Evolutionary conservation across 2,329 filamentous ascomycete species (phyloP), one percentile per base, ranked within the genome.

Genomic region (Diaporthe batatas): DNA sequence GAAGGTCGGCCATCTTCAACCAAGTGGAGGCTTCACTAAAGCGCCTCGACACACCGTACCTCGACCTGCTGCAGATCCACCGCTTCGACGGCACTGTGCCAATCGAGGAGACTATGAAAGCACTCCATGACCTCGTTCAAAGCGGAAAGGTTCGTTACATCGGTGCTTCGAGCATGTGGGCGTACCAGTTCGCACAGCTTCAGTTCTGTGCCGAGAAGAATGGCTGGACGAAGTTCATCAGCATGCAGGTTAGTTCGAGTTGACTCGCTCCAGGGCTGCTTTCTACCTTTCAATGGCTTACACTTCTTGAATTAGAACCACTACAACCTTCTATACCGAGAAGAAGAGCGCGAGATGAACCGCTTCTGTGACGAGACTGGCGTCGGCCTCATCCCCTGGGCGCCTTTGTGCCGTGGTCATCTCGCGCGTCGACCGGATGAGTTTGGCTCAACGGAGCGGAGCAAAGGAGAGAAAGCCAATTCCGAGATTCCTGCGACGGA

Each of bases 251-350:
- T n/a, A 53, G 29, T 6, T 25, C 42, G 1, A 16, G 10, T 18
- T 34, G 18, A 18, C 14, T 39, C 32, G n/a, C n/a, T n/a, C n/a
- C n/a, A n/a, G n/a, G n/a, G n/a, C 11, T 4, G 1, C 7, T 53
- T n/a, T 21, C 2, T 2, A 12, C 8, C 25, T 23, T 44, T 47
- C 21, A 10, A n/a, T 53, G 34, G 10, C 57, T 62, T 1, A 70
- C 8, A 0, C 0, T 6, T 6, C 11, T 21, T 14, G 23, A 10
- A 6, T 16, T 25, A 72, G 72, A 74, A 73, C 36, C 84, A 87
- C 71, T 88, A 91, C 80, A 90, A 89, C 76, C 81, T 90, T 11
- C 78, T 89, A 5, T 91, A 91, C 79, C 86, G 91, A n/a, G 91
- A 93, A 78, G 91, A 93, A 72, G 83, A 85, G 79, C 81, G 83